Base-by-base conservation (phyloP, 169 alveolate genomes). In the Plasmodium knowlesi region DNA sequence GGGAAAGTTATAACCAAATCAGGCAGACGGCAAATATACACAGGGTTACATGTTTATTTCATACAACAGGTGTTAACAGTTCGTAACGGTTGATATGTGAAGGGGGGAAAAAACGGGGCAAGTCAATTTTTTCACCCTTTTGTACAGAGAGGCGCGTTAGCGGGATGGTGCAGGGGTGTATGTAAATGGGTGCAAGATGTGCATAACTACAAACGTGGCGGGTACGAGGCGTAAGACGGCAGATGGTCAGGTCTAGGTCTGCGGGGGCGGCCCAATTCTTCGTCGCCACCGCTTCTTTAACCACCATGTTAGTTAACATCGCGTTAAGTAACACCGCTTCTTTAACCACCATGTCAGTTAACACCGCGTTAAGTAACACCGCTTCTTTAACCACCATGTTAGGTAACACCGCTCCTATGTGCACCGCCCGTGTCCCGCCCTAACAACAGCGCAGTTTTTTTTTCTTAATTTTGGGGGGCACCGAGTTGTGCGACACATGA, bases 391-490 rank as follows among this genome's bases (percentile, higher is more conserved):
- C 14, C n/a, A 43, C 54, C 54, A n/a, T n/a, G 54, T 2, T n/a
- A 10, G 54, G 54, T n/a, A 43, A 12, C 54, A 41, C 53, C 53
- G 53, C 53, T 6, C 32, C 30, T 57, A 2, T 57, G 6, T 54
- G 19, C 3, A 54, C 72, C 25, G 12, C 72, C 72, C 73, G 0
- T 2, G 28, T 19, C 10, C 12, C 79, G 22, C 61, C n/a, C 41
- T 84, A 84, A 50, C 93, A 84, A 30, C 93, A 84, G 74, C 79
- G 2, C 37, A 84, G 22, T 37, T 73, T 84, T 84, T 84, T 84
- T 43, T 84, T 84, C 78, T 12, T 71, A 41, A 84, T 73, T 84
- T 72, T 73, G 34, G 93, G 93, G 10, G 93, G 85, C 5, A 73
- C 41, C 10, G 93, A 73, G 22, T 61, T 73, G 9, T 73, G 16